Evolutionary conservation across 1,284 basidiomycete species (phyloP), one percentile per base, ranked within the genome.

Genomic region (Rhodotorula mucilaginosa): DNA sequence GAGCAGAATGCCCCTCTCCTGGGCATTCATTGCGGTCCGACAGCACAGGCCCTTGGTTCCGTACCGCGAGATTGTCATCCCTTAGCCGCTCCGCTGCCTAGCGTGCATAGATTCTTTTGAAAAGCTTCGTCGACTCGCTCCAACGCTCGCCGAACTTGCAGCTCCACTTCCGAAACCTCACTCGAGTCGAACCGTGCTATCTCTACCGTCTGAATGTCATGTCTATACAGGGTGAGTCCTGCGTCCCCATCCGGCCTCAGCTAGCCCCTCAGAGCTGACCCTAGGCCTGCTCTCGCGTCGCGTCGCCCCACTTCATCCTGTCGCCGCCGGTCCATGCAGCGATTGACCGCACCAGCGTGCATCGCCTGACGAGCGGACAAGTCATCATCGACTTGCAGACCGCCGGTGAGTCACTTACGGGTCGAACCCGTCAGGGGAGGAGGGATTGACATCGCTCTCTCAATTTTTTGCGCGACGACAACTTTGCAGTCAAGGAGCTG

Each of bases 321-420:
- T 56, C 13, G 12, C 51, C 12, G 21, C 21, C 21, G 23, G 31
- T 2, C 21, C 16, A n/a, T 18, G 44, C 71, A 79, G 85, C 89
- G 15, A 93, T 97, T 74, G 92, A 96, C 78, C 82, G 82, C 4
- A 81, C 84, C 3, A 91, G 93, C 13, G 84, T 93, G 15, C 93
- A 96, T 80, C 86, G 87, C 65, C 90, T 98, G 69, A 92, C 93
- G 0, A 93, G 93, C 8, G 94, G 93, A 0, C 97, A 99, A 80
- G 96, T 99, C 47, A 90, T 99, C 0, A 86, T 96, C 46, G 94
- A 98, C 80, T 86, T 99, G 2, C 93, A 94, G 79, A 91, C 79
- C 34, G 75, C 75, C 26, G 75, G 75, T 75, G 46, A 31, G 73
- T 39, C 52, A 19, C 18, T 5, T 19, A 21, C 52, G 51, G 21